Conservation (phyloP, 176 grass and related monocot species). For the Musa schizocarpa region DNA sequence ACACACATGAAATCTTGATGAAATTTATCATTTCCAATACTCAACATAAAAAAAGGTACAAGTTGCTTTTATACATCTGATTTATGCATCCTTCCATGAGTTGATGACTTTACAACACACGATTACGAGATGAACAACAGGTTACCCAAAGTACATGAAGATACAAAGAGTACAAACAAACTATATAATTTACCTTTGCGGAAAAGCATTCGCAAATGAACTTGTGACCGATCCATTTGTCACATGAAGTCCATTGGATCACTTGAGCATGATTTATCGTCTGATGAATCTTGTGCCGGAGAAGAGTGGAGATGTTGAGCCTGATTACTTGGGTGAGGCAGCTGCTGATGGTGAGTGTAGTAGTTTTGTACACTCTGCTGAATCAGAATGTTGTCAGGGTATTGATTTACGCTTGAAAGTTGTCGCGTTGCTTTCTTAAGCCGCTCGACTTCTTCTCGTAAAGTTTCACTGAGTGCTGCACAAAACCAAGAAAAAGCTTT, state of each 20-base stretch:
- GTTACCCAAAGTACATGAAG: too few relatives aligned
- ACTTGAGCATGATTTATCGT: constrained; percentile 37
- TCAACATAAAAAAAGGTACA: too few relatives aligned
- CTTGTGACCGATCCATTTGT: constrained; percentile 2
- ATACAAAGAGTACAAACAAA: too few relatives aligned
- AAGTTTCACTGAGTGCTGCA: constrained; percentile 14
- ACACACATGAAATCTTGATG: too few relatives aligned
- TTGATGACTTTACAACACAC: too few relatives aligned
- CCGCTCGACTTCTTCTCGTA: constrained; percentile 24
- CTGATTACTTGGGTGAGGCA: constrained; percentile 26
- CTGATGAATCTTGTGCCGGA: constrained; percentile 31
- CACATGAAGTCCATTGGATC: constrained; percentile 84
- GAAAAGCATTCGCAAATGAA: too few relatives aligned
- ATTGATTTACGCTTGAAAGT: constrained; percentile 49
- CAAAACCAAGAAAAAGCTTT: background rate
- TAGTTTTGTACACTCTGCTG: constrained; percentile 41
- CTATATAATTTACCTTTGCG: too few relatives aligned
- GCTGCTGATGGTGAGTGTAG: constrained; percentile 25
- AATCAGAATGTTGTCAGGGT: constrained; percentile 32
- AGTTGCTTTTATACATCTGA: too few relatives aligned
- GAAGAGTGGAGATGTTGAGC: constrained; percentile 28
- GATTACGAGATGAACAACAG: too few relatives aligned
- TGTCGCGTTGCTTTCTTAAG: constrained; percentile 32
- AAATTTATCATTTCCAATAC: too few relatives aligned
- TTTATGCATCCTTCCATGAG: too few relatives aligned